Evolutionary conservation across 1,284 basidiomycete genomes (phyloP).

Genomic region (Cutaneotrichosporon sp.): DNA sequence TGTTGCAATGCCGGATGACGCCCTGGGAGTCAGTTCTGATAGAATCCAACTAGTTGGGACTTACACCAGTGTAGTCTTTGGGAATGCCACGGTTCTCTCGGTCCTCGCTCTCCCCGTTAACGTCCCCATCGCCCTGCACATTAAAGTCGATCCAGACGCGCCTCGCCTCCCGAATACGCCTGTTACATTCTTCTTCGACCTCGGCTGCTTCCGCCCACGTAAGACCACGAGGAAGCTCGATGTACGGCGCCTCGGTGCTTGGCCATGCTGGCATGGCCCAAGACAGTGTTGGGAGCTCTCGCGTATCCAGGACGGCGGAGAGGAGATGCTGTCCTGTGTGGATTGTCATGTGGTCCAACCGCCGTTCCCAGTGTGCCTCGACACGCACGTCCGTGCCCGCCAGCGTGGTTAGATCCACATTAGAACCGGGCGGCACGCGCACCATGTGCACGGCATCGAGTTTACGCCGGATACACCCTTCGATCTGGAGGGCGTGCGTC

Average conservation of each 20-base stretch:
- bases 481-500: constrained; percentile 61
- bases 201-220: constrained; percentile 63
- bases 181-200: constrained; percentile 68
- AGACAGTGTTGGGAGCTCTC: constrained; percentile 72
- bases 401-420: constrained; percentile 51
- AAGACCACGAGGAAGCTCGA: constrained; percentile 72
- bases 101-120: constrained; percentile 52
- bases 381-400: constrained; percentile 61
- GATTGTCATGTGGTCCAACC: constrained; percentile 79
- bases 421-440: constrained; percentile 47
- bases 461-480: constrained; percentile 68
- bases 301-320: constrained; percentile 72
- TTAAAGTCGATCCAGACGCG: constrained; percentile 45
- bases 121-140: constrained; percentile 30
- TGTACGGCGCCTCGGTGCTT: constrained; percentile 69
- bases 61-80: constrained; percentile 50
- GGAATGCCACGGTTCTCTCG: constrained; percentile 66
- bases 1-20: constrained; percentile 74
- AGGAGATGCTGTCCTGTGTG: constrained; percentile 81
- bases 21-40: constrained; percentile 51
- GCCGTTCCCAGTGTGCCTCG: constrained; percentile 64
- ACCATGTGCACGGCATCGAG: constrained; percentile 77
- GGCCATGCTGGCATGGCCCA: constrained; percentile 60
- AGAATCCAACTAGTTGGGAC: constrained; percentile 17
- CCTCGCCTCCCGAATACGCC: constrained; percentile 53